phyloP scores from a whole-genome alignment of 2,329 filamentous ascomycete genomes.

The Phialocephala subalpina region DNA sequence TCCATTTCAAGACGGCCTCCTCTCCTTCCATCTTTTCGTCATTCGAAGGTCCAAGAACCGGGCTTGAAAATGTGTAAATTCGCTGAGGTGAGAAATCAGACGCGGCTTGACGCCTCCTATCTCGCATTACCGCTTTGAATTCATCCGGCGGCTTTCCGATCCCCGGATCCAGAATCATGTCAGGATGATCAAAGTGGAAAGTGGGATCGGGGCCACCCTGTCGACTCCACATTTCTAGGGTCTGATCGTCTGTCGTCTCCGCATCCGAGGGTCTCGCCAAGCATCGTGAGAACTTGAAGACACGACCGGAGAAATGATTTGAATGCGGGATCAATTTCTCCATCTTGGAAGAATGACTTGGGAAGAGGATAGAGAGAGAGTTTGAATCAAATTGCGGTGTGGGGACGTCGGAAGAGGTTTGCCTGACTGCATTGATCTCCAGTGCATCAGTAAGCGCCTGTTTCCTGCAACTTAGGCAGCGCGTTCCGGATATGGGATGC shows the following conservation, averaged over 20 bases:
- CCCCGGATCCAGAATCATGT: neutral
- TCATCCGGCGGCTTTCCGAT: neutral
- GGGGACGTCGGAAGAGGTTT: neutral
- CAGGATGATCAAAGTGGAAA: too few species aligned
- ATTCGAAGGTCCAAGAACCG: neutral
- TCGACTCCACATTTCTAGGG: conserved; percentile 10
- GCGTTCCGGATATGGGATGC: neutral
- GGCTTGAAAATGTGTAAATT: neutral
- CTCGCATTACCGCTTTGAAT: conserved; percentile 14
- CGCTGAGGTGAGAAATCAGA: neutral
- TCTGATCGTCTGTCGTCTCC: conserved; percentile 15
- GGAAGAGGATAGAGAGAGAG: too few species aligned
- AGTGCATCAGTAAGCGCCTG: conserved; percentile 7
- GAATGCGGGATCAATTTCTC: too few species aligned
- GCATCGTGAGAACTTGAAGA: too few species aligned
- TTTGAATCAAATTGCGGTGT: too few species aligned
- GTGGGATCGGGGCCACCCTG: too few species aligned
- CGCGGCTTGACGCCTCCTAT: conserved; percentile 7
- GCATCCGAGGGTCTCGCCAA: neutral
- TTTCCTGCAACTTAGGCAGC: neutral
- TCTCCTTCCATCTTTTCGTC: neutral
- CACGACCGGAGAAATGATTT: too few species aligned
- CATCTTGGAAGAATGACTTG: neutral
- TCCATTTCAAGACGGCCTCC: neutral
- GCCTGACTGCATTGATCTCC: conserved; percentile 15